Conservation (phyloP, 1,139 yeast genomes). For the Yamadazyma epiphylla region DNA sequence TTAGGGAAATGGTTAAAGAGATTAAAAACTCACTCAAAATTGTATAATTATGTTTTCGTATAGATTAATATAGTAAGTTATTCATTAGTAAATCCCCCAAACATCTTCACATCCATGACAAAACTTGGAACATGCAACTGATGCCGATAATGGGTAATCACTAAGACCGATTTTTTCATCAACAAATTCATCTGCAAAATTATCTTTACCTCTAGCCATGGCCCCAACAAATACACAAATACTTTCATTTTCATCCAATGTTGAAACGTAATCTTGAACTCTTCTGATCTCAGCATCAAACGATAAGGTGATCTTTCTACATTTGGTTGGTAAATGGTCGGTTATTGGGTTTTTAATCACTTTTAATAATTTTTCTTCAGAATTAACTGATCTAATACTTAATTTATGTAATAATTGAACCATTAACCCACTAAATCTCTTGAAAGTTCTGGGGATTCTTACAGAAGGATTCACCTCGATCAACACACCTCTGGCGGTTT, state of each 20-base stretch:
- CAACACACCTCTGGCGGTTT: slow-evolving; percentile 90
- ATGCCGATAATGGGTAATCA: slow-evolving; percentile 92
- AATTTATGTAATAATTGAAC: slow-evolving; percentile 91
- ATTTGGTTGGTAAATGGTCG: slow-evolving; percentile 93
- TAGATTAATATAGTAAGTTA: slow-evolving; percentile 1
- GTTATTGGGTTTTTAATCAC: slow-evolving; percentile 97
- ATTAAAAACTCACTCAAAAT: neutral
- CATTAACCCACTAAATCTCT: slow-evolving; percentile 96
- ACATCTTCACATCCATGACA: slow-evolving; percentile 99
- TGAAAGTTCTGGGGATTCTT: slow-evolving; percentile 96
- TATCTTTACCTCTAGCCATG: slow-evolving; percentile 98
- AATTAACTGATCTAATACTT: slow-evolving; percentile 89
- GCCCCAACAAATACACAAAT: slow-evolving; percentile 98
- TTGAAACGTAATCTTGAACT: slow-evolving; percentile 83
- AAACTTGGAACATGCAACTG: slow-evolving; percentile 96
- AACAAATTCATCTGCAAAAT: slow-evolving; percentile 92
- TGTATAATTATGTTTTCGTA: slow-evolving; percentile 1
- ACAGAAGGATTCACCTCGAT: slow-evolving; percentile 95
- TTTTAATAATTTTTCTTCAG: slow-evolving; percentile 88
- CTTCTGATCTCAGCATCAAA: slow-evolving; percentile 86
- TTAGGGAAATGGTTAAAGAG: no score
- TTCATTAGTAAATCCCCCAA: slow-evolving; percentile 63
- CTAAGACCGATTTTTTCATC: slow-evolving; percentile 96
- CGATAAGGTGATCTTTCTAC: slow-evolving; percentile 90
- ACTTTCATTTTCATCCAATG: slow-evolving; percentile 83